phyloP scores from a whole-genome alignment of 441 rosid species.

The Adansonia rubrostipa region DNA sequence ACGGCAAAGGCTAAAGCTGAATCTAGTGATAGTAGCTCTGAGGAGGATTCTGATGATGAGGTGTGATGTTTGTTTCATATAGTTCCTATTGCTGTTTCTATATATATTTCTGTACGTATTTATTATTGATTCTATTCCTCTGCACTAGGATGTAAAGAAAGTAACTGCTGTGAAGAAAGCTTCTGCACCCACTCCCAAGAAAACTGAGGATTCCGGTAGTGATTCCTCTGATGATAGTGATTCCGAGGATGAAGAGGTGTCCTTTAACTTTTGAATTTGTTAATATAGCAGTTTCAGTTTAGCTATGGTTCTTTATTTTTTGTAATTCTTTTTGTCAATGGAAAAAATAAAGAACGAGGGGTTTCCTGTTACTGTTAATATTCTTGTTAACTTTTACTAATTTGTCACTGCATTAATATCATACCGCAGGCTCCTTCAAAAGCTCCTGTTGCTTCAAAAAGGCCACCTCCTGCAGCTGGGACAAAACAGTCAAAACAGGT shows the following conservation, averaged over 20 bases:
- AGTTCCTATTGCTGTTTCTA: neutral
- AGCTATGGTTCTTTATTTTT: too few relatives aligned
- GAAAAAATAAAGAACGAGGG: neutral
- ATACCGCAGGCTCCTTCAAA: slow-evolving; percentile 2
- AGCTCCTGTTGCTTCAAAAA: slow-evolving; percentile 7
- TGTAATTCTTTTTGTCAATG: neutral
- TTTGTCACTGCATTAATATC: neutral
- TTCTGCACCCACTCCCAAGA: slow-evolving; percentile 14
- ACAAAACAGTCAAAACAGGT: slow-evolving; percentile 3
- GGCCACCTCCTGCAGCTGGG: neutral
- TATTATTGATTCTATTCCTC: neutral
- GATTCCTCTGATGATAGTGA: slow-evolving; percentile 27
- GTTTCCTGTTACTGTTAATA: neutral
- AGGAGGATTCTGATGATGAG: slow-evolving; percentile 38
- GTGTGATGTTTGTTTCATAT: neutral
- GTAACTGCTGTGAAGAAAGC: slow-evolving; percentile 11
- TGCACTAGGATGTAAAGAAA: slow-evolving; percentile 14
- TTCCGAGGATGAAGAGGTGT: slow-evolving; percentile 28
- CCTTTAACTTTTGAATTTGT: neutral
- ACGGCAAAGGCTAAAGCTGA: neutral
- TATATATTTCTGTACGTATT: neutral
- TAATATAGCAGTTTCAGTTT: neutral
- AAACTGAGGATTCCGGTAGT: slow-evolving; percentile 20
- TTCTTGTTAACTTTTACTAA: neutral
- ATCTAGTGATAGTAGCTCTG: slow-evolving; percentile 33